Evolutionary conservation across 371 early-diverging fungal species (phyloP).

Genomic region (Syncephalastrum racemosum): DNA sequence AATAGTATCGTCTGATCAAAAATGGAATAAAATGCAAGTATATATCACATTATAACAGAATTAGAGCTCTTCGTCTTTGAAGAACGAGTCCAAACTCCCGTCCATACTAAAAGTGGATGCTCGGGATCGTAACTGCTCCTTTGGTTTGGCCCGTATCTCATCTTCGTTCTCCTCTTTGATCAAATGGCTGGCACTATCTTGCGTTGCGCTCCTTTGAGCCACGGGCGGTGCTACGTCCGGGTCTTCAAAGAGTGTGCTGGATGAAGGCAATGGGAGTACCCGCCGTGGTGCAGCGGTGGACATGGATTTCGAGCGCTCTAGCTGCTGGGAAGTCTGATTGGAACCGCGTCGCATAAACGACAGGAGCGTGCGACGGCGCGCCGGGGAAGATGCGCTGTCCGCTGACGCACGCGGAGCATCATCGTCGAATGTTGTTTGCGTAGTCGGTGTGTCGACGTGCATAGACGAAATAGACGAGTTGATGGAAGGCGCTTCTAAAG

Average conservation of each 20-base stretch:
- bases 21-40: too few species aligned
- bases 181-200: not conserved
- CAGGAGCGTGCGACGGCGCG: conserved; percentile 24
- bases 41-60: not conserved
- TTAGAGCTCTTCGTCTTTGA: conserved; percentile 33
- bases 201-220: conserved; percentile 1
- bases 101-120: conserved; percentile 19
- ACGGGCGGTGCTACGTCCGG: conserved; percentile 28
- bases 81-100: conserved; percentile 41
- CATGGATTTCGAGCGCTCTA: conserved; percentile 3
- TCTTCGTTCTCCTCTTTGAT: conserved; percentile 2
- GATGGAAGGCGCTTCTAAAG: not conserved
- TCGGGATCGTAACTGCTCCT: conserved; percentile 7
- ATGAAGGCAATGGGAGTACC: conserved; percentile 28
- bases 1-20: too few species aligned
- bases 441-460: conserved; percentile 11
- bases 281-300: conserved; percentile 4
- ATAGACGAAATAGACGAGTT: conserved; percentile 3
- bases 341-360: conserved; percentile 31
- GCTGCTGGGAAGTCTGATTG: not conserved
- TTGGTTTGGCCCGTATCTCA: not conserved
- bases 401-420: conserved; percentile 3
- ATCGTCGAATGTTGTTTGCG: not conserved
- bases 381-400: conserved; percentile 8
- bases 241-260: conserved; percentile 42